phyloP scores from a whole-genome alignment of 805 yeast species.

The Ogataea ganodermae region DNA sequence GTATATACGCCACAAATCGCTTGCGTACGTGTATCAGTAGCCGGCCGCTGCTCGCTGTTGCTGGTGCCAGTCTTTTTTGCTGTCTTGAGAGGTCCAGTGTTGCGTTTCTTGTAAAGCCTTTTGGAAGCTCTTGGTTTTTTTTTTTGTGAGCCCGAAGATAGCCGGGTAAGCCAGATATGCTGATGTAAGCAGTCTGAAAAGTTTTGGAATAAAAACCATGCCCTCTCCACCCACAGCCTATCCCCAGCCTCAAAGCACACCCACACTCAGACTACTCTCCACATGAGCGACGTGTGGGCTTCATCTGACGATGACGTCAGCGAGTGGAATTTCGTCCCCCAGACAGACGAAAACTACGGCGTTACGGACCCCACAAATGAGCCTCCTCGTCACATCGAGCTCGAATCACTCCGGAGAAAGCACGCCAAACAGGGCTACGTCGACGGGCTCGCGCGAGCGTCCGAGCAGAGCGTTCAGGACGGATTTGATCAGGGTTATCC shows the following conservation, averaged over 20 bases:
- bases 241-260: not conserved
- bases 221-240: not conserved
- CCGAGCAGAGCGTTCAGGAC: constrained; percentile 67
- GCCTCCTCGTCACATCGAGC: constrained; percentile 28
- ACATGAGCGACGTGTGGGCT: constrained; percentile 33
- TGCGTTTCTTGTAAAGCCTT: not conserved
- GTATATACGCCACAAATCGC: not conserved
- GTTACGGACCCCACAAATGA: constrained; percentile 23
- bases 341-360: constrained; percentile 40
- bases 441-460: constrained; percentile 72
- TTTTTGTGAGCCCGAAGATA: not conserved
- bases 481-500: constrained; percentile 86
- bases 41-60: constrained; percentile 1
- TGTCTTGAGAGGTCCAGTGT: not conserved
- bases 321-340: constrained; percentile 30
- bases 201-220: too few species aligned
- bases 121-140: not conserved
- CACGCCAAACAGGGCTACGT: constrained; percentile 82
- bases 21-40: not conserved
- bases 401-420: constrained; percentile 49
- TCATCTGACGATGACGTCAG: constrained; percentile 32
- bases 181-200: not conserved
- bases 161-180: not conserved
- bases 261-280: too few species aligned
- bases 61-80: not conserved